Percentiles rank a stretch among this genome's conserved stretches.
Conservation (phyloP, 2,329 filamentous ascomycete species). For the Xylariaceae sp. region DNA sequence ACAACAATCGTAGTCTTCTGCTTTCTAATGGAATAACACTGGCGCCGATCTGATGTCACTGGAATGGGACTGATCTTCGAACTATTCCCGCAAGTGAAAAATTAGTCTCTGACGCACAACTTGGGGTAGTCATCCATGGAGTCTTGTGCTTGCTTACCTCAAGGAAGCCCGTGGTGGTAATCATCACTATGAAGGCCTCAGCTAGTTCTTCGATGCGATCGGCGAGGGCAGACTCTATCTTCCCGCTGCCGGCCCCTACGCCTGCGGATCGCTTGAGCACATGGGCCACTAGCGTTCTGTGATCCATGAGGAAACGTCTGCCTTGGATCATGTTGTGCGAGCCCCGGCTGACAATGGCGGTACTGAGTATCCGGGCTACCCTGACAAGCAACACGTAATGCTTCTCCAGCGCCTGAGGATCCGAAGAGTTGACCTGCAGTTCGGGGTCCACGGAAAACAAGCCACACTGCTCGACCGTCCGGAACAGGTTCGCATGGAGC, state of each 20-base stretch:
- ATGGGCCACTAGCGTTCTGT: conserved; percentile 77
- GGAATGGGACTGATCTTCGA: conserved; percentile 23
- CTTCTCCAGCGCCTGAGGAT: conserved; percentile 64
- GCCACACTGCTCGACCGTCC: conserved; percentile 71
- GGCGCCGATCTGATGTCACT: conserved; percentile 19
- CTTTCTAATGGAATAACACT: conserved; percentile 27
- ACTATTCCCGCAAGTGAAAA: conserved; percentile 19
- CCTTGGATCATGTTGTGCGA: conserved; percentile 77
- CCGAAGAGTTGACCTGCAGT: conserved; percentile 71
- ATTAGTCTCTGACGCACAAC: conserved; percentile 13
- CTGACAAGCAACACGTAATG: conserved; percentile 82
- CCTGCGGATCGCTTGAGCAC: conserved; percentile 86
- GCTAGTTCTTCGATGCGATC: conserved; percentile 69
- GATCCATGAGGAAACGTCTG: conserved; percentile 72
- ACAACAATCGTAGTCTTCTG: too few species aligned
- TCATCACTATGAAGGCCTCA: conserved; percentile 77
- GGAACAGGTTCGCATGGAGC: conserved; percentile 85
- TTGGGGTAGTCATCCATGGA: not conserved
- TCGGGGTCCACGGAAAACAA: conserved; percentile 89
- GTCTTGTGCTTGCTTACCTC: conserved; percentile 54
- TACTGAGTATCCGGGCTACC: conserved; percentile 74
- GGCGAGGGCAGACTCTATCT: conserved; percentile 40
- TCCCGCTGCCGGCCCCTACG: conserved; percentile 52
- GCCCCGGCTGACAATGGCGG: conserved; percentile 75
- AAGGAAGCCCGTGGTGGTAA: conserved; percentile 76